Evolutionary conservation across 2,329 filamentous ascomycete genomes (phyloP).

Genomic region (Mollisia scopiformis): DNA sequence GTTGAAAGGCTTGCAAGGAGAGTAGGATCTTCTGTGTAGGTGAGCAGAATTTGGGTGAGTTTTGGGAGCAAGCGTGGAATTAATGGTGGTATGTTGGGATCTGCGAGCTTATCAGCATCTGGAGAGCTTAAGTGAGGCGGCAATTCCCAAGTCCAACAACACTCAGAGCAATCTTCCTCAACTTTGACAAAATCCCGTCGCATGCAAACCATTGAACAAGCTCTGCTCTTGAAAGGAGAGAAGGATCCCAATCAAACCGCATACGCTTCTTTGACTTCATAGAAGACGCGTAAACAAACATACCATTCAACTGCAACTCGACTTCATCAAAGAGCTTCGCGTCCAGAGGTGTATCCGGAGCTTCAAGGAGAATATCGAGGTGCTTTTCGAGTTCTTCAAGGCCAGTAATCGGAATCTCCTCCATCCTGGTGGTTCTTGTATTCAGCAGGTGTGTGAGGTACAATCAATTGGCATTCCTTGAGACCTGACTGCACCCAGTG

Average conservation of each 20-base stretch:
- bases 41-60: conserved; percentile 55
- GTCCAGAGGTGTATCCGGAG: conserved; percentile 47
- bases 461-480: too few relatives aligned
- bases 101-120: conserved; percentile 38
- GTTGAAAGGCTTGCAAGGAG: conserved; percentile 55
- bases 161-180: background rate
- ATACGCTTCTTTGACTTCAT: background rate
- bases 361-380: conserved; percentile 51
- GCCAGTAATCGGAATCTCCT: conserved; percentile 51
- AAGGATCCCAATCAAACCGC: background rate
- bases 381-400: conserved; percentile 58
- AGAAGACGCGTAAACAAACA: conserved; percentile 10
- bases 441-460: background rate
- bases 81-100: conserved; percentile 54
- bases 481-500: background rate
- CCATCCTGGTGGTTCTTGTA: conserved; percentile 28
- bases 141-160: background rate
- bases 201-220: background rate
- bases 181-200: background rate
- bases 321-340: conserved; percentile 60
- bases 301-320: conserved; percentile 60
- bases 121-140: background rate
- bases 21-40: conserved; percentile 53
- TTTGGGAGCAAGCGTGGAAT: conserved; percentile 56
- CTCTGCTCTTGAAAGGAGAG: background rate